Conservation (phyloP, 2,329 filamentous ascomycete genomes). For the Zasmidium angulare region DNA sequence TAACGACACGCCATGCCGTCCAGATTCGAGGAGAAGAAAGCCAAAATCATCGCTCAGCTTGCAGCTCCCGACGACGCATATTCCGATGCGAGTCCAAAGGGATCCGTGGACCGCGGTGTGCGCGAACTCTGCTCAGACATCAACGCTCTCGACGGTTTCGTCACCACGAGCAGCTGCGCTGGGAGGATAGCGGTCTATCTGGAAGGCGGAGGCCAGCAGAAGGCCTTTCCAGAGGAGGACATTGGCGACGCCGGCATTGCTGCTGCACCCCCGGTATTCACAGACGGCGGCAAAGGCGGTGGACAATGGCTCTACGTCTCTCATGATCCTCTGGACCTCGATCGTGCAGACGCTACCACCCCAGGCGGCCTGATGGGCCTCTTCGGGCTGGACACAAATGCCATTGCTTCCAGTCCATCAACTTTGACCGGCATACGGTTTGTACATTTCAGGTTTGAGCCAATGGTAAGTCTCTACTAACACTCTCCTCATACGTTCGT, state of each 20-base stretch:
- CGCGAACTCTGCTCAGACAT: constrained; percentile 74
- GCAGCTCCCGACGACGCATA: constrained; percentile 69
- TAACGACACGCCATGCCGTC: constrained; percentile 2
- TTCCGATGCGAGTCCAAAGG: constrained; percentile 84
- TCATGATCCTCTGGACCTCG: constrained; percentile 64
- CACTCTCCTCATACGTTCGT: neutral
- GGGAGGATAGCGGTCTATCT: constrained; percentile 85
- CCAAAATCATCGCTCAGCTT: constrained; percentile 69
- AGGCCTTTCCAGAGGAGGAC: constrained; percentile 1
- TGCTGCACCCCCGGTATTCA: constrained; percentile 52
- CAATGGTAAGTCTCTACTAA: constrained; percentile 66
- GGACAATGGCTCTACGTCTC: constrained; percentile 86
- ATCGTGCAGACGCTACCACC: constrained; percentile 7
- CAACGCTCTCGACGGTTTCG: constrained; percentile 71
- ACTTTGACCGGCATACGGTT: constrained; percentile 33
- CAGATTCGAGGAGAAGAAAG: constrained; percentile 57
- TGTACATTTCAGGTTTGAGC: constrained; percentile 89
- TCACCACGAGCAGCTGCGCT: constrained; percentile 91
- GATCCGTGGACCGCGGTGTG: constrained; percentile 77
- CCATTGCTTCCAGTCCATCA: neutral
- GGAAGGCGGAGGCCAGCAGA: constrained; percentile 64
- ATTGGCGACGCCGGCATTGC: too few relatives aligned
- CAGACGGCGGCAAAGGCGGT: constrained; percentile 74
- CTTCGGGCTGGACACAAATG: constrained; percentile 13
- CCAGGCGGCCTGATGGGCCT: constrained; percentile 17